A percentile compares a stretch with the other conserved stretches of the same genome.
These are phyloP conservation scores for Wickerhamiella musiphila DNA, from an alignment of 805 yeast species.

Conservation along the genomic window DNA sequence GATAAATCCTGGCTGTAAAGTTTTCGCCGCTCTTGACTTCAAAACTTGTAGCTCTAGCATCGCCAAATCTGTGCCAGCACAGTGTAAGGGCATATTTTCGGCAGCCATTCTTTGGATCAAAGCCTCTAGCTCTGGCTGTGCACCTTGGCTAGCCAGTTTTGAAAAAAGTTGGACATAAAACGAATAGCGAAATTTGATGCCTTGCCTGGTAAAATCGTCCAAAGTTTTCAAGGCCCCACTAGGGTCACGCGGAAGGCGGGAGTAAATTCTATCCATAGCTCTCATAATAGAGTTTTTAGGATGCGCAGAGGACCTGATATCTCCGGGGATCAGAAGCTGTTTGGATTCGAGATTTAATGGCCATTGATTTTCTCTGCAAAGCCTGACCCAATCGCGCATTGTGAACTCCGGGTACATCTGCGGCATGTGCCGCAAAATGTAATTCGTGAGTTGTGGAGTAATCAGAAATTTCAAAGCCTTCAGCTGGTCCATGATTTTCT, in stretches of 20 bases:
- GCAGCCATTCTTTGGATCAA: slow-evolving; percentile 5
- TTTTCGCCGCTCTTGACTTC: not conserved
- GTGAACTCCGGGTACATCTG: slow-evolving; percentile 6
- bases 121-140: slow-evolving; percentile 1
- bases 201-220: slow-evolving; percentile 6
- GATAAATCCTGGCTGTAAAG: not conserved
- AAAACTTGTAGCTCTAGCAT: slow-evolving; percentile 7
- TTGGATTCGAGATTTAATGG: slow-evolving; percentile 4
- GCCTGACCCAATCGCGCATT: slow-evolving; percentile 8
- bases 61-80: slow-evolving; percentile 14
- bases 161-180: slow-evolving; percentile 8
- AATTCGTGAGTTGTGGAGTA: slow-evolving; percentile 6
- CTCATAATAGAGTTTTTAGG: not conserved
- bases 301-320: too few relatives aligned
- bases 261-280: not conserved
- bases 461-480: slow-evolving; percentile 1
- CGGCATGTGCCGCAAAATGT: slow-evolving; percentile 8
- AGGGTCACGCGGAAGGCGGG: not conserved
- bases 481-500: slow-evolving; percentile 6
- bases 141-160: slow-evolving; percentile 2
- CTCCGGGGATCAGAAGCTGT: slow-evolving; percentile 2
- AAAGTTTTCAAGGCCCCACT: slow-evolving; percentile 3
- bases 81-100: slow-evolving; percentile 11
- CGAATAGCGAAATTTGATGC: slow-evolving; percentile 8
- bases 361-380: slow-evolving; percentile 10